phyloP scores from a whole-genome alignment of 148 eudicot genomes.

The Rhododendron vialii region DNA sequence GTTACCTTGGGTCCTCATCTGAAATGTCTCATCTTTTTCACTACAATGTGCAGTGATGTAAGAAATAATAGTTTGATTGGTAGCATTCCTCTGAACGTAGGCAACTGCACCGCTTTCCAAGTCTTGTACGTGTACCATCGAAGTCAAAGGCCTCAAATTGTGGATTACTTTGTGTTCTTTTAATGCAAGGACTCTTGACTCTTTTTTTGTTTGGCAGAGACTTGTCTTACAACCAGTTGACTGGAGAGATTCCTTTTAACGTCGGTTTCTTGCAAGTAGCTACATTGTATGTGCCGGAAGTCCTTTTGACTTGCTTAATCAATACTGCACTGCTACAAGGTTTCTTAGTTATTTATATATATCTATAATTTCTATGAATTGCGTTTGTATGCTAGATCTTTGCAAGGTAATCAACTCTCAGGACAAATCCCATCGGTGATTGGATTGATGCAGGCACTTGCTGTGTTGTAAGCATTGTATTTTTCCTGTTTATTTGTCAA shows the following conservation, averaged over 20 bases:
- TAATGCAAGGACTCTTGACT: not conserved
- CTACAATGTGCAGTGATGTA: conserved; percentile 61
- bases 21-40: not conserved
- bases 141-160: not conserved
- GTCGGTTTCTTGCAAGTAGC: conserved; percentile 98
- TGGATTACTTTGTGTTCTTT: not conserved
- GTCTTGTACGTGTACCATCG: conserved; percentile 66
- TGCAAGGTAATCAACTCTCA: conserved; percentile 82
- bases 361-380: not conserved
- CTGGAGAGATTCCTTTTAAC: conserved; percentile 91
- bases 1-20: not conserved
- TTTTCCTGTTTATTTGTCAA: not conserved
- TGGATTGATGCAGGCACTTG: conserved; percentile 99
- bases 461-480: conserved; percentile 70
- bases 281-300: conserved; percentile 58
- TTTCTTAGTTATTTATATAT: not conserved
- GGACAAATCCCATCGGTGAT: conserved; percentile 89
- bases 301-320: not conserved
- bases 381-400: conserved; percentile 38
- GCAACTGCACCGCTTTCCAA: conserved; percentile 93
- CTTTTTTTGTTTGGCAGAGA: conserved; percentile 45
- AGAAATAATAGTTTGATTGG: conserved; percentile 95
- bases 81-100: conserved; percentile 55
- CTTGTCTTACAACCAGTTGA: conserved; percentile 82
- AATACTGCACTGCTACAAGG: not conserved